Evolutionary conservation across 2,329 filamentous ascomycete species (phyloP).

Genomic region (Penicillium brasilianum): DNA sequence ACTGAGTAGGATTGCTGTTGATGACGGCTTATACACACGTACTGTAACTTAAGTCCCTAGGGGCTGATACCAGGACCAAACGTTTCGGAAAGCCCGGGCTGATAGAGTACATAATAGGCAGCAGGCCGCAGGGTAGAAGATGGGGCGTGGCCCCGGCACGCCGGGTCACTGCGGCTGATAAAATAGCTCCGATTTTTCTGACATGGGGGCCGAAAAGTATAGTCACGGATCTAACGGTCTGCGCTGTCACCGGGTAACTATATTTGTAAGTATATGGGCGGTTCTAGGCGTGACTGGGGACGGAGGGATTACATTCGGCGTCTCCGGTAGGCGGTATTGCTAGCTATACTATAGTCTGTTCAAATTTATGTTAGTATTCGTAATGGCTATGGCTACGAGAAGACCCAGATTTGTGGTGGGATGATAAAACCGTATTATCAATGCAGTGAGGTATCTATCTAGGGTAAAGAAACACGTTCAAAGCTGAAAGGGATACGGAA

Average conservation of each 20-base stretch:
- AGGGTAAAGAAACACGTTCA: background rate
- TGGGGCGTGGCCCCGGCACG: background rate
- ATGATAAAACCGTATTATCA: slow-evolving; percentile 11
- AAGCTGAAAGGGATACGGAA: slow-evolving; percentile 1
- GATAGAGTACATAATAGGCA: too few relatives aligned
- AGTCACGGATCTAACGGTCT: too few relatives aligned
- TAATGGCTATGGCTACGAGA: background rate
- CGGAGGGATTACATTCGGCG: background rate
- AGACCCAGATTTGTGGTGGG: background rate
- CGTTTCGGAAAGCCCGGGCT: background rate
- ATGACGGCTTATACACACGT: too few relatives aligned
- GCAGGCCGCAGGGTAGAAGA: too few relatives aligned
- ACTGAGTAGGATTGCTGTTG: background rate
- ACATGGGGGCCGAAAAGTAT: background rate
- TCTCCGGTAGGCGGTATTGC: too few relatives aligned
- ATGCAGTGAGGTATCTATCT: slow-evolving; percentile 26
- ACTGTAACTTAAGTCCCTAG: too few relatives aligned
- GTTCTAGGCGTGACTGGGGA: slow-evolving; percentile 13
- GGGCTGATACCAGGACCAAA: too few relatives aligned
- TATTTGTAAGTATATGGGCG: slow-evolving; percentile 9
- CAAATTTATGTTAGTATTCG: too few relatives aligned
- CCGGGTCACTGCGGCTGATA: slow-evolving; percentile 19
- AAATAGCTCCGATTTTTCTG: slow-evolving; percentile 16
- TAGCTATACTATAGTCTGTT: too few relatives aligned
- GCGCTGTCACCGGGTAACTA: background rate